Evolutionary conservation across 176 grass and related monocot genomes (phyloP).

Genomic region (Musa acuminata): DNA sequence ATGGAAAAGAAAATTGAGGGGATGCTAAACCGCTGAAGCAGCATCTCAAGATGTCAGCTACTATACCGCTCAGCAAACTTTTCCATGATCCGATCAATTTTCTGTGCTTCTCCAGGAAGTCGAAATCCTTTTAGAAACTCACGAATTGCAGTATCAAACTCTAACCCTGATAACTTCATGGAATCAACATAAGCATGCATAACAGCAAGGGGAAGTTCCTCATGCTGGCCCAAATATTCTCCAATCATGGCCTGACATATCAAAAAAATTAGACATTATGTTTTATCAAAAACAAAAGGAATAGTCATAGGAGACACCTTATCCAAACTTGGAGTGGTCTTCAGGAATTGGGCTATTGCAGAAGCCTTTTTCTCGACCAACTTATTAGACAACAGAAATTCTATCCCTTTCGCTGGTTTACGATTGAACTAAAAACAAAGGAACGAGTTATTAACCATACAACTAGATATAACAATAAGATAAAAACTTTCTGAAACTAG

Average conservation of each 20-base stretch:
- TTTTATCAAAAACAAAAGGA: conserved; percentile 19
- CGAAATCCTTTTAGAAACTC: conserved; percentile 88
- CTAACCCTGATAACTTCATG: conserved; percentile 81
- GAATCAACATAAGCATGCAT: conserved; percentile 99
- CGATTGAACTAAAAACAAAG: conserved; percentile 70
- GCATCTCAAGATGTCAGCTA: conserved; percentile 10
- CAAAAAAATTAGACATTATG: conserved; percentile 6
- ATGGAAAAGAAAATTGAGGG: conserved; percentile 22
- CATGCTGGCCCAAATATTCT: conserved; percentile 95
- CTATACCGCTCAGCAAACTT: conserved; percentile 95
- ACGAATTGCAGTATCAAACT: conserved; percentile 85
- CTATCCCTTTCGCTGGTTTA: conserved; percentile 80
- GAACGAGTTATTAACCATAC: background rate
- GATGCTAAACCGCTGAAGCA: conserved; percentile 15
- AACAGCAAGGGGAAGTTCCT: conserved; percentile 88
- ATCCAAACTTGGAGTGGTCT: conserved; percentile 67
- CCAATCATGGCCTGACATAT: conserved; percentile 77
- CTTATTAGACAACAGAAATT: conserved; percentile 75
- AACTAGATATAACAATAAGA: conserved; percentile 15
- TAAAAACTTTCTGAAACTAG: background rate
- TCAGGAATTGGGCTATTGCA: conserved; percentile 78
- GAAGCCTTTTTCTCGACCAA: conserved; percentile 65
- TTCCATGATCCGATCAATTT: conserved; percentile 99
- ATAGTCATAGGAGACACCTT: conserved; percentile 44
- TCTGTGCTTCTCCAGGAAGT: conserved; percentile 94